Percentiles rank a stretch among this genome's conserved stretches.
phyloP scores from a whole-genome alignment of 345 rosid genomes.

The Hibiscus trionum region DNA sequence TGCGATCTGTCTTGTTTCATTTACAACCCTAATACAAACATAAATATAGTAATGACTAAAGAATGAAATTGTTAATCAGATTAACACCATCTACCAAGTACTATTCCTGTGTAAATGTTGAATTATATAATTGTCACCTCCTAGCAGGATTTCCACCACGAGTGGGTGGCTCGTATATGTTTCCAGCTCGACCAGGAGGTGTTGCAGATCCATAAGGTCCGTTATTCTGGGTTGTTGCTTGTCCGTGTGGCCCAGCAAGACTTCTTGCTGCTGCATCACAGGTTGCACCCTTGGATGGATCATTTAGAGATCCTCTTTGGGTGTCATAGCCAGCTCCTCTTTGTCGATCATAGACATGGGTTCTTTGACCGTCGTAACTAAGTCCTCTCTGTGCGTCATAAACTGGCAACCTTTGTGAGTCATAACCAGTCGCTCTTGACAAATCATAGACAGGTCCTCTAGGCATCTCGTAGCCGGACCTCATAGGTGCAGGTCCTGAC shows the following conservation, averaged over 20 bases:
- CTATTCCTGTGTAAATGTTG: background rate
- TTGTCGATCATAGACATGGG: conserved; percentile 17
- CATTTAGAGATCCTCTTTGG: conserved; percentile 30
- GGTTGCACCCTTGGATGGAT: conserved; percentile 27
- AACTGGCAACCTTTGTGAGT: conserved; percentile 28
- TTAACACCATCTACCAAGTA: background rate
- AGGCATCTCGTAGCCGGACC: conserved; percentile 30
- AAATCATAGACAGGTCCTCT: conserved; percentile 33
- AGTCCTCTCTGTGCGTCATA: conserved; percentile 30
- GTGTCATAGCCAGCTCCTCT: conserved; percentile 25
- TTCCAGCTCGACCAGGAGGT: conserved; percentile 39
- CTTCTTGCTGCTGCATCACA: conserved; percentile 44
- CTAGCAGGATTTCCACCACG: conserved; percentile 48
- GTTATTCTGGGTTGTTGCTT: conserved; percentile 27
- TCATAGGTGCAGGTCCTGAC: conserved; percentile 39
- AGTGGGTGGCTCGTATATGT: conserved; percentile 33
- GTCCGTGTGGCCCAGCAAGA: conserved; percentile 31
- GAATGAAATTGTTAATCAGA: background rate
- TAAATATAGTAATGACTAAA: background rate
- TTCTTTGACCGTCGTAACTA: conserved; percentile 35
- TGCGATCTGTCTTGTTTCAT: too few species aligned
- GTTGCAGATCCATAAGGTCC: conserved; percentile 51
- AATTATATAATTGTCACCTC: conserved; percentile 31
- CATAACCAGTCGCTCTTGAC: conserved; percentile 20
- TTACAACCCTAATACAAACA: too few species aligned